Percentiles rank a stretch among this genome's conserved stretches.
Evolutionary conservation across 306 rosid genomes (phyloP).

Genomic region (Cicer judaicum): DNA sequence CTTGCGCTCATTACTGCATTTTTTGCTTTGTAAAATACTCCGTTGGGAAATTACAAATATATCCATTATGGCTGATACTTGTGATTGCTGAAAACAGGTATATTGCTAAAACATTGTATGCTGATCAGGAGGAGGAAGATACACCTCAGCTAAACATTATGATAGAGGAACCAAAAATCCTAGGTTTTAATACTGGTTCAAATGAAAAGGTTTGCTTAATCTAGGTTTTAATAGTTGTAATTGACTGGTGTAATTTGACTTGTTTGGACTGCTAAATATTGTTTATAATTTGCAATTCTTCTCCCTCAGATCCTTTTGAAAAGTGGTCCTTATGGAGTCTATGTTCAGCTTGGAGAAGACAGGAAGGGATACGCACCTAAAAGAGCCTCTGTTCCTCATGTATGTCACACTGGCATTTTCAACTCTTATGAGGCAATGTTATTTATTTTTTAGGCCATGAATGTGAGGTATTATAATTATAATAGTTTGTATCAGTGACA

Average conservation of each 20-base stretch:
- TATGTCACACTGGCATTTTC: constrained; percentile 51
- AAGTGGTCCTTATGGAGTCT: constrained; percentile 85
- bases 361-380: constrained; percentile 74
- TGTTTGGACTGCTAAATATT: constrained; percentile 39
- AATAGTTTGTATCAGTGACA: constrained; percentile 16
- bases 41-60: constrained; percentile 9
- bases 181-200: constrained; percentile 73
- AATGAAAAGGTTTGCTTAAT: constrained; percentile 69
- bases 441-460: constrained; percentile 1
- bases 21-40: background rate
- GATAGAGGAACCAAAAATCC: constrained; percentile 74
- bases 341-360: constrained; percentile 97
- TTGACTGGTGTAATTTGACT: constrained; percentile 25
- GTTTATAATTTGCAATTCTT: constrained; percentile 31
- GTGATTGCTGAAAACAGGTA: constrained; percentile 64
- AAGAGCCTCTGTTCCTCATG: constrained; percentile 82
- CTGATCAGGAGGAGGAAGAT: constrained; percentile 76
- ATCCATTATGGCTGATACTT: constrained; percentile 22
- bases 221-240: constrained; percentile 20
- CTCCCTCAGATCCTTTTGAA: constrained; percentile 79
- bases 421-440: constrained; percentile 14
- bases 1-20: background rate
- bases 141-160: constrained; percentile 43
- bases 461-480: background rate
- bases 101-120: constrained; percentile 81